These are phyloP conservation scores for Colletotrichum sansevieriae DNA, from an alignment of 2,329 filamentous ascomycete species.

Conservation along the genomic window DNA sequence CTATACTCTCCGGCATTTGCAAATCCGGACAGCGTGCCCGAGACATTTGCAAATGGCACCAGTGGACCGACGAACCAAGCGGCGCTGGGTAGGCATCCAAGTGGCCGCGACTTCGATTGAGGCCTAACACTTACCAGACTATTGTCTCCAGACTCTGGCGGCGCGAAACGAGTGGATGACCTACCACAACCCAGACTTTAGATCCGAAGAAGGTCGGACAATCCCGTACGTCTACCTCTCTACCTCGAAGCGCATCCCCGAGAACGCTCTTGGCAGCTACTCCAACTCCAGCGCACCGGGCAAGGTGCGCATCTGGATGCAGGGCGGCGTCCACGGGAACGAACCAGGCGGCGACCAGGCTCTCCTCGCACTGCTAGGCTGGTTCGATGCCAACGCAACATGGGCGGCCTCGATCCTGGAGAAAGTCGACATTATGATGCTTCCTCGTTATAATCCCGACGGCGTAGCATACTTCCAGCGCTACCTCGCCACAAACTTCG, in stretches of 20 bases:
- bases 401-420: conserved; percentile 48
- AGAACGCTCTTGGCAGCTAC: conserved; percentile 4
- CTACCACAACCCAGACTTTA: conserved; percentile 42
- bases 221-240: conserved; percentile 44
- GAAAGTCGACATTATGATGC: conserved; percentile 47
- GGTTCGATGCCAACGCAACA: conserved; percentile 47
- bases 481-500: conserved; percentile 46
- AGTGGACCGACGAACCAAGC: conserved; percentile 47
- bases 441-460: conserved; percentile 52
- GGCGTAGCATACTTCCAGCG: conserved; percentile 52
- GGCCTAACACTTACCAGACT: conserved; percentile 17
- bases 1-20: conserved; percentile 47
- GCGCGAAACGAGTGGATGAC: conserved; percentile 45
- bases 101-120: no score
- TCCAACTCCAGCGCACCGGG: conserved; percentile 36
- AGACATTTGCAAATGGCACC: conserved; percentile 47
- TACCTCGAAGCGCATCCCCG: not conserved
- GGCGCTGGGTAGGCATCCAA: conserved; percentile 23
- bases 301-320: conserved; percentile 50
- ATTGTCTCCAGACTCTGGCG: conserved; percentile 44
- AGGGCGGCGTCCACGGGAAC: conserved; percentile 51
- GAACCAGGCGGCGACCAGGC: conserved; percentile 51
- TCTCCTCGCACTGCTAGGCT: conserved; percentile 48
- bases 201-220: conserved; percentile 45
- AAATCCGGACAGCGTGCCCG: conserved; percentile 43